Evolutionary conservation across 495 filamentous ascomycete species (phyloP), one percentile per base, ranked within the genome.

Genomic region (Talaromyces borbonicus): DNA sequence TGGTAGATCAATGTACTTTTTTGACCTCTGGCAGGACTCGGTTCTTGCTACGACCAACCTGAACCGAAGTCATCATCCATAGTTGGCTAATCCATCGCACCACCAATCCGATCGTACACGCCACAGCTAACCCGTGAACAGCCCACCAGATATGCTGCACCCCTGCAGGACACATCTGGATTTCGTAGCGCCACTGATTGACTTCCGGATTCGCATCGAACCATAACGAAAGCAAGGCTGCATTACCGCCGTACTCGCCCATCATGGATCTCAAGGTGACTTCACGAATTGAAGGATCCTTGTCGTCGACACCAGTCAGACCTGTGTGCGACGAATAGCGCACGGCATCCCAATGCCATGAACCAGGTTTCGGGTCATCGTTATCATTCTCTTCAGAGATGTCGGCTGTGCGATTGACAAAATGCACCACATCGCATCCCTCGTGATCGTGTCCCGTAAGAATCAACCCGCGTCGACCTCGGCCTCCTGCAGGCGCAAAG

Each of bases 221-320:
- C 93, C 93, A 98, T 2, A 83, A 69, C 31, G 81, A 89, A 32
- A 98, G 58, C 23, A 98, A 66, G 0, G 87, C 93, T 0, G 87
- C 90, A 59, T 94, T 89, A 4, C 92, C 92, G 15, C 79, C 81
- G 56, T 80, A 97, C 20, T 84, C 84, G 19, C 90, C 92, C 92
- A 98, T 98, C 92, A 98, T 96, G 53, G 87, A 94, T n/a, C 87
- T 77, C 4, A 97, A 83, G 0, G 92, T 98, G 43, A 96, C 78
- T 63, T 97, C 92, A 2, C 89, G 68, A n/a, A 95, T 69, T 0
- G 65, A 68, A 0, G 68, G 66, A n/a, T 31, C 12, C 9, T n/a
- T 22, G 37, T 29, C 14, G 1, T 3, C 24, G 12, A 15, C 16
- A 8, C 8, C 26, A 0, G 44, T 49, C 0, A 51, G 36, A 1